Percentiles rank a stretch among this genome's conserved stretches.
These are phyloP conservation scores for Penicillium fimorum DNA, from an alignment of 495 filamentous ascomycete species.

Conservation along the genomic window DNA sequence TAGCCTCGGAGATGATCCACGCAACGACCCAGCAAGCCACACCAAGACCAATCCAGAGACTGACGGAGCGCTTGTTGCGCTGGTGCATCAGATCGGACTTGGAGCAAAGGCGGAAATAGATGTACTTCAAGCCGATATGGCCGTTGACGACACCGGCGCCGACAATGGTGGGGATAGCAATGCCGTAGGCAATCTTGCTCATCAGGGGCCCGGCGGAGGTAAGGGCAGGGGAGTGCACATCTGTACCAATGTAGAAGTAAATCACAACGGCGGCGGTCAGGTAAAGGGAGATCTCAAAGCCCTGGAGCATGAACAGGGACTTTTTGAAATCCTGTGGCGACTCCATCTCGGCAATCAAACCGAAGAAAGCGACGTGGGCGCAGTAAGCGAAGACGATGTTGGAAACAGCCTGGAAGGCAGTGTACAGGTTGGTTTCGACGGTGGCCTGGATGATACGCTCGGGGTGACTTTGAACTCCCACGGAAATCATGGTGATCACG, in stretches of 20 bases:
- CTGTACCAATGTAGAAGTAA: constrained; percentile 67
- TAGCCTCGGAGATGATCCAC: constrained; percentile 67
- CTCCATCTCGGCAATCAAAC: constrained; percentile 75
- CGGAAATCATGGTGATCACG: constrained; percentile 68
- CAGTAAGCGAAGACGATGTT: constrained; percentile 58
- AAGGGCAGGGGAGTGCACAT: constrained; percentile 68
- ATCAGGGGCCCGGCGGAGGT: constrained; percentile 60
- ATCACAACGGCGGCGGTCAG: constrained; percentile 64
- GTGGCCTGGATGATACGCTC: constrained; percentile 30
- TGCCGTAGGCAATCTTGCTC: constrained; percentile 73
- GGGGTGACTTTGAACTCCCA: constrained; percentile 50
- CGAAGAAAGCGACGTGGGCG: constrained; percentile 72
- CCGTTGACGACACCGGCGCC: constrained; percentile 72
- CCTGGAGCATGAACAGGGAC: constrained; percentile 62
- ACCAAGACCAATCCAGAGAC: constrained; percentile 57
- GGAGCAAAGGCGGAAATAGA: constrained; percentile 60
- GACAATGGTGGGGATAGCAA: constrained; percentile 73
- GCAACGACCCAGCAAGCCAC: constrained; percentile 57
- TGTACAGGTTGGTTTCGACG: constrained; percentile 32
- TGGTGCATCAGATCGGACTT: constrained; percentile 55
- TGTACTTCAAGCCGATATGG: constrained; percentile 59
- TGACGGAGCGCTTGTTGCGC: constrained; percentile 43
- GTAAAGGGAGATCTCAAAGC: constrained; percentile 67
- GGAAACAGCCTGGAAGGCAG: constrained; percentile 44
- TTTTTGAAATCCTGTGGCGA: constrained; percentile 64